Conservation (phyloP, 1,139 yeast genomes). For the Debaryomycetaceae sp. region DNA sequence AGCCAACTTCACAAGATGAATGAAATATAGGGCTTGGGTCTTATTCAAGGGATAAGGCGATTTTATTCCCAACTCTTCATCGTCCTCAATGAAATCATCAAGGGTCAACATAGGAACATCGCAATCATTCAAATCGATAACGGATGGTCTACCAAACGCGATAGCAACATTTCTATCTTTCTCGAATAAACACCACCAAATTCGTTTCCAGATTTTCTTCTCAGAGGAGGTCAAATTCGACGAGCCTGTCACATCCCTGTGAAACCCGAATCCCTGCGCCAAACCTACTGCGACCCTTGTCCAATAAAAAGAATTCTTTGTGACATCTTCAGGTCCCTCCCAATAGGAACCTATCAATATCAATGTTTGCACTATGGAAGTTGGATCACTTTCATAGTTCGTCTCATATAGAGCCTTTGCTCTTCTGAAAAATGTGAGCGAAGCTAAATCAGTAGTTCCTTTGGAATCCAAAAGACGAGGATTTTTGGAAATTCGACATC, state of each 20-base stretch:
- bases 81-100: slow-evolving; percentile 63
- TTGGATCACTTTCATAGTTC: slow-evolving; percentile 69
- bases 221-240: slow-evolving; percentile 34
- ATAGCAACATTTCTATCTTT: slow-evolving; percentile 72
- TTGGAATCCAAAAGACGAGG: slow-evolving; percentile 54
- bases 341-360: slow-evolving; percentile 66
- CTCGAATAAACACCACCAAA: slow-evolving; percentile 80
- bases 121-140: slow-evolving; percentile 70
- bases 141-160: slow-evolving; percentile 73
- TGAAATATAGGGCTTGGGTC: slow-evolving; percentile 53
- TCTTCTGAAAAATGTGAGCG: slow-evolving; percentile 66
- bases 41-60: slow-evolving; percentile 46
- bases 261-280: slow-evolving; percentile 80
- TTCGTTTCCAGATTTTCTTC: slow-evolving; percentile 60
- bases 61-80: slow-evolving; percentile 41
- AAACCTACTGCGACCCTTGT: slow-evolving; percentile 66
- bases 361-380: slow-evolving; percentile 62
- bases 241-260: slow-evolving; percentile 47
- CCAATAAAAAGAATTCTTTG: slow-evolving; percentile 77
- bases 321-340: slow-evolving; percentile 78
- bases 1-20: slow-evolving; percentile 64
- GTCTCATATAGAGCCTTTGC: slow-evolving; percentile 77
- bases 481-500: slow-evolving; percentile 59
- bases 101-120: slow-evolving; percentile 71
- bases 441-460: slow-evolving; percentile 57